Percentiles rank a stretch among this genome's conserved stretches.
phyloP scores from a whole-genome alignment of 1,139 yeast genomes.

The Magnusiomyces suaveolens region DNA sequence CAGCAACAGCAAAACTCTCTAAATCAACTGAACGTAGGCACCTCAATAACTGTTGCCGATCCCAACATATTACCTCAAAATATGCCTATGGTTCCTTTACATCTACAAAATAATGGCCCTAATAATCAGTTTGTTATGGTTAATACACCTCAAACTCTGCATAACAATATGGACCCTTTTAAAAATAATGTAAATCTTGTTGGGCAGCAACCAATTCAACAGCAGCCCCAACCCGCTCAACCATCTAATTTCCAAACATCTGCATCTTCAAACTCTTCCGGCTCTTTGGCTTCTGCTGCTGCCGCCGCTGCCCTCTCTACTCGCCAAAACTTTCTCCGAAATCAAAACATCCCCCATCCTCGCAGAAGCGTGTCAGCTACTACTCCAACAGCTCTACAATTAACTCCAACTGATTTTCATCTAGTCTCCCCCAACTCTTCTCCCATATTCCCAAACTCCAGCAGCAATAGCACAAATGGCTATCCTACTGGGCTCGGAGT shows the following conservation, averaged over 20 bases:
- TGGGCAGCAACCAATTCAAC: too few species aligned
- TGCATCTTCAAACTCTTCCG: not conserved
- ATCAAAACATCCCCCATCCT: constrained; percentile 8
- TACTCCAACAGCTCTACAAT: constrained; percentile 1
- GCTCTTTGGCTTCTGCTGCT: constrained; percentile 10
- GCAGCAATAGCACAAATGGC: not conserved
- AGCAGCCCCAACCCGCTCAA: constrained; percentile 1
- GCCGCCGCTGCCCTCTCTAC: constrained; percentile 13
- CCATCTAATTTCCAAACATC: too few species aligned
- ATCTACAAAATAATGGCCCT: not conserved
- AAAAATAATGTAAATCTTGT: too few species aligned
- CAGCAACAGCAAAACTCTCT: constrained; percentile 6
- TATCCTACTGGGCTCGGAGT: constrained; percentile 1
- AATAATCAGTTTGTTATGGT: not conserved
- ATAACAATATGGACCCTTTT: not conserved
- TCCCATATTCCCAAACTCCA: constrained; percentile 1
- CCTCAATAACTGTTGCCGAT: not conserved
- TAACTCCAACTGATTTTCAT: not conserved
- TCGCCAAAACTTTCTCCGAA: constrained; percentile 10
- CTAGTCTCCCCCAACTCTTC: constrained; percentile 6
- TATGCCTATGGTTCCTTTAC: not conserved
- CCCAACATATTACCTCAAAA: not conserved
- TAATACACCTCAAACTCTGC: not conserved
- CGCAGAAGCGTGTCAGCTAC: constrained; percentile 6
- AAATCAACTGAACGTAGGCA: constrained; percentile 3